These are phyloP conservation scores for Dendrocalamus sinicus DNA, from an alignment of 176 grass and related monocot species.

Conservation along the genomic window DNA sequence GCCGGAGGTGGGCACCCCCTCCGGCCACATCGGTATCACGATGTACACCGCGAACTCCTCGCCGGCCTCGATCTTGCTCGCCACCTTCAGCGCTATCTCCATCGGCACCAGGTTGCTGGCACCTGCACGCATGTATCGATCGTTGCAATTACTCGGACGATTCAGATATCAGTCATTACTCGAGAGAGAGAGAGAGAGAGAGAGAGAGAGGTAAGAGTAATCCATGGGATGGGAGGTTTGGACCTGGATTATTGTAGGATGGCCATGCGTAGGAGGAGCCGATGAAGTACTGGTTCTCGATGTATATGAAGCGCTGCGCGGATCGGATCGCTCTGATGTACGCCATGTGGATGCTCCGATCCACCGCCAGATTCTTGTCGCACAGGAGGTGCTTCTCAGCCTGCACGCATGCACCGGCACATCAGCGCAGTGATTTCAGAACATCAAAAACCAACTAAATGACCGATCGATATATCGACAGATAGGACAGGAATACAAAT, in stretches of 20 bases:
- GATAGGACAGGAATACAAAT: no score
- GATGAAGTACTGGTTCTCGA: conserved; percentile 73
- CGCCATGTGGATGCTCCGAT: conserved; percentile 70
- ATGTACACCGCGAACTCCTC: conserved; percentile 59
- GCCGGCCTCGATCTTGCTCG: conserved; percentile 48
- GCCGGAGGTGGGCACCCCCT: conserved; percentile 5
- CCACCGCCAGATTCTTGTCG: conserved; percentile 48
- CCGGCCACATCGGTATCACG: conserved; percentile 60
- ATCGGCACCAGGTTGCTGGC: conserved; percentile 59
- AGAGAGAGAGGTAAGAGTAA: no score
- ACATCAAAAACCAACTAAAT: no score
- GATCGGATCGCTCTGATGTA: conserved; percentile 58
- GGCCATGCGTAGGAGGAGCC: conserved; percentile 69
- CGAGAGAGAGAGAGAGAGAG: no score
- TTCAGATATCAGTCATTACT: neutral
- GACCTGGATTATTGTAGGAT: conserved; percentile 34
- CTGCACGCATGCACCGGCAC: neutral
- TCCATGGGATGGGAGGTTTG: no score
- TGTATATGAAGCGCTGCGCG: conserved; percentile 56
- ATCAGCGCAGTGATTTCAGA: no score
- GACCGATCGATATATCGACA: neutral
- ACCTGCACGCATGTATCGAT: neutral
- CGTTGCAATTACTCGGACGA: neutral
- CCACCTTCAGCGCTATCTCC: conserved; percentile 64
- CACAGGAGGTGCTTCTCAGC: conserved; percentile 6